Evolutionary conservation across 2,329 filamentous ascomycete genomes (phyloP).

Genomic region (Endocalyx cinctus): DNA sequence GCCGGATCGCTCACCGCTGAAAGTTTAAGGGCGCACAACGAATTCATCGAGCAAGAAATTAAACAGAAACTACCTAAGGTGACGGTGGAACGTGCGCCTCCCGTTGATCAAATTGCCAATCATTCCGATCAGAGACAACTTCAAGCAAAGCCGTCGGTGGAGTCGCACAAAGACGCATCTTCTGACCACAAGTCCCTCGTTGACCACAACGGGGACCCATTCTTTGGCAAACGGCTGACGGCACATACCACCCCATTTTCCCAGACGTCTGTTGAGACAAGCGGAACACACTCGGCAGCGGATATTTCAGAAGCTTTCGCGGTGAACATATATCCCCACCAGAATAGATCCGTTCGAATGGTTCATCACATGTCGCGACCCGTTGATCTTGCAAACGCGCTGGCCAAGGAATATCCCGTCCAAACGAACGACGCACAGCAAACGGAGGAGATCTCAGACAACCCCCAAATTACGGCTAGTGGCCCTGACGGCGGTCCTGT

Average conservation of each 20-base stretch:
- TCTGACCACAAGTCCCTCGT: slow-evolving; percentile 33
- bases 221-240: slow-evolving; percentile 48
- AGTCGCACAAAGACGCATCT: slow-evolving; percentile 28
- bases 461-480: slow-evolving; percentile 34
- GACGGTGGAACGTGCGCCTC: slow-evolving; percentile 22
- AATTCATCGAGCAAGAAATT: slow-evolving; percentile 28
- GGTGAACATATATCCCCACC: slow-evolving; percentile 58
- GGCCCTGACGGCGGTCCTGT: slow-evolving; percentile 37
- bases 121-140: slow-evolving; percentile 22
- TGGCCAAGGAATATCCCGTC: slow-evolving; percentile 20
- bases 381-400: slow-evolving; percentile 39
- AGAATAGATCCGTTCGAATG: slow-evolving; percentile 60
- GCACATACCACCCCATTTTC: slow-evolving; percentile 60
- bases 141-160: slow-evolving; percentile 27
- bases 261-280: slow-evolving; percentile 56
- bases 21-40: slow-evolving; percentile 53
- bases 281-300: slow-evolving; percentile 49
- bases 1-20: slow-evolving; percentile 52
- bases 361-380: slow-evolving; percentile 52
- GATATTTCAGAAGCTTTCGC: slow-evolving; percentile 61
- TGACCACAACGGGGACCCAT: slow-evolving; percentile 50
- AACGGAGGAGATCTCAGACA: slow-evolving; percentile 14
- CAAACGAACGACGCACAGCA: slow-evolving; percentile 10
- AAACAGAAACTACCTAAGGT: slow-evolving; percentile 21
- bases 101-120: slow-evolving; percentile 21